phyloP scores from a whole-genome alignment of 163 green algal species.

The Trebouxiophyceae sp. region DNA sequence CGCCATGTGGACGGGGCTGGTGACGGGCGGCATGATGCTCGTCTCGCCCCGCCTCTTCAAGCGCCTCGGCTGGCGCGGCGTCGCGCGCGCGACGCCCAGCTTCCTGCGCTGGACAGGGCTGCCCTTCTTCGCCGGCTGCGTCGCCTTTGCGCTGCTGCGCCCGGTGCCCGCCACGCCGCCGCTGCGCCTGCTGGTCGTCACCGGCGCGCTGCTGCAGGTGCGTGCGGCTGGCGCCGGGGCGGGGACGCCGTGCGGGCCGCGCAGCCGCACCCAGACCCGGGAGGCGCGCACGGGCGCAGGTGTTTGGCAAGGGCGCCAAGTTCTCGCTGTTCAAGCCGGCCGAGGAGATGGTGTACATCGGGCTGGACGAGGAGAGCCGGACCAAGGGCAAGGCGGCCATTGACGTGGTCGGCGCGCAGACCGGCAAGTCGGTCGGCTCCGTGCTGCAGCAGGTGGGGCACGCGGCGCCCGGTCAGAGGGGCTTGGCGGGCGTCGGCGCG shows the following conservation, averaged over 20 bases:
- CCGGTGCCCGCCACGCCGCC: constrained; percentile 10
- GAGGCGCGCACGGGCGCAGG: constrained; percentile 21
- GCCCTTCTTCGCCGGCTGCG: constrained; percentile 76
- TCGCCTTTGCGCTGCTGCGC: constrained; percentile 43
- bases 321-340: constrained; percentile 96
- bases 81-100: constrained; percentile 69
- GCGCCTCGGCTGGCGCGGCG: constrained; percentile 62
- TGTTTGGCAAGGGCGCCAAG: constrained; percentile 70
- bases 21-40: constrained; percentile 72
- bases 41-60: constrained; percentile 69
- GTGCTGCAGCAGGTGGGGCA: constrained; percentile 46
- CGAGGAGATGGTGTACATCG: constrained; percentile 97
- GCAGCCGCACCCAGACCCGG: too few species aligned
- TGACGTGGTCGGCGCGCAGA: constrained; percentile 85
- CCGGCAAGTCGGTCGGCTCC: constrained; percentile 49
- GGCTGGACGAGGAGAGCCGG: constrained; percentile 68
- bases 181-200: constrained; percentile 51
- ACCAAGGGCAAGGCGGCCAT: constrained; percentile 90
- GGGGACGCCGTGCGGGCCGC: too few species aligned
- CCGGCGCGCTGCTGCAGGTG: constrained; percentile 63
- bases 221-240: too few species aligned
- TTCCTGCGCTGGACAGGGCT: constrained; percentile 50
- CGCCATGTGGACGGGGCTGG: constrained; percentile 77
- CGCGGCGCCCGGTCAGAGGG: background rate
- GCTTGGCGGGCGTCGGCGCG: too few species aligned